phyloP scores from a whole-genome alignment of 2,329 filamentous ascomycete species.

The Aspergillus nomiae region DNA sequence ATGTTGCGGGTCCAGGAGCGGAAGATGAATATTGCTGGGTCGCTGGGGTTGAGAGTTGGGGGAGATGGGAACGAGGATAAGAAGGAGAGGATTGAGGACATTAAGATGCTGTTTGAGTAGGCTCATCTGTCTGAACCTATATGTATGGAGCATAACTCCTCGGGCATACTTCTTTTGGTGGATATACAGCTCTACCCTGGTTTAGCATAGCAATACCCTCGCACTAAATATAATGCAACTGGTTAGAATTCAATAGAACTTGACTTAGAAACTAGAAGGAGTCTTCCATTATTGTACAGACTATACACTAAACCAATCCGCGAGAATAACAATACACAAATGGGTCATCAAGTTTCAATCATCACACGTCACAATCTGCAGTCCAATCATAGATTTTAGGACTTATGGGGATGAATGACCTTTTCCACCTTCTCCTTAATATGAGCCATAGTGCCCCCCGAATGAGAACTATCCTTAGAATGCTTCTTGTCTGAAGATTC shows the following conservation, averaged over 20 bases:
- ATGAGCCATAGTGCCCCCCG: constrained; percentile 18
- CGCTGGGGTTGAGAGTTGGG: constrained; percentile 93
- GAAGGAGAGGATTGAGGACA: constrained; percentile 86
- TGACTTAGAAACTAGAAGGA: background rate
- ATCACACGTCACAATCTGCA: background rate
- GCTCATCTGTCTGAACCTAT: background rate
- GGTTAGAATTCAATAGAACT: background rate
- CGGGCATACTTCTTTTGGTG: background rate
- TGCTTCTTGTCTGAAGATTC: constrained; percentile 6
- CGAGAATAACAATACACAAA: background rate
- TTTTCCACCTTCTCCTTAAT: constrained; percentile 39
- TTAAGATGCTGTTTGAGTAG: constrained; percentile 74
- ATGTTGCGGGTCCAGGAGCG: constrained; percentile 93
- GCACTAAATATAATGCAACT: background rate
- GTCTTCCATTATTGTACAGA: background rate
- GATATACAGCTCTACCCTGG: background rate
- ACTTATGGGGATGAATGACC: constrained; percentile 17
- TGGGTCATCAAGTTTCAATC: background rate
- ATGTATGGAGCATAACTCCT: background rate
- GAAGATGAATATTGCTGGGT: constrained; percentile 87
- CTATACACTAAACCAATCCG: background rate
- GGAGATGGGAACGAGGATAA: constrained; percentile 83
- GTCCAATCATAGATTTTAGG: background rate
- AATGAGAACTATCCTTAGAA: background rate
- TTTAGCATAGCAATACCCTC: background rate